Base-by-base conservation (phyloP, 495 filamentous ascomycete species). In the Neurospora sp. region DNA sequence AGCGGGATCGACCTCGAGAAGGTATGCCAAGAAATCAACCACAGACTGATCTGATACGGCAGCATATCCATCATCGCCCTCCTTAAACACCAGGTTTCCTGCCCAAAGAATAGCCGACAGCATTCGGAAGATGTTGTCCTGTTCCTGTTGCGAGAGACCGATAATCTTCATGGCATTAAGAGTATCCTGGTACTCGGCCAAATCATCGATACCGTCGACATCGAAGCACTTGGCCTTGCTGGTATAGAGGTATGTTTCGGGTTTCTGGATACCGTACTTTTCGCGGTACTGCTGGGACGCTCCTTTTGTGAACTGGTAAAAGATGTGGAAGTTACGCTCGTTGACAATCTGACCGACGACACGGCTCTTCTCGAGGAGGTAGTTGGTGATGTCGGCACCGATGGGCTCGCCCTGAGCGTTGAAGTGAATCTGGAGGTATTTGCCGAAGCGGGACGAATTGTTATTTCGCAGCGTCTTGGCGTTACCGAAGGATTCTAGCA, bases 321-420 rank as follows among this genome's bases (percentile, higher is more conserved):
- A 98, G 76, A 99, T 98, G 81, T 99, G 96, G 83, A 99, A 99
- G 81, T 97, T 98, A 75, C 96, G 89, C 86, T 99, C 96, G 75
- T 98, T 95, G 72, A 82, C 87, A 75, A 98, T 98, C 84, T 98
- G 96, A 8, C 95, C 94, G 3, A 98, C 96, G 1, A 99, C 96
- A 83, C 96, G 87, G 27, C 92, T 90, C 85, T 98, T 98, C 80
- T 99, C 96, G 71, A 99, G 85, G 22, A 99, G 84, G 79, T 99
- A 99, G 77, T 99, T 99, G 72, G 95, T 97, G 82, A 99, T 97
- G 79, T 97, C 94, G 72, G 96, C 96, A 73, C 96, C 96, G 9
- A 98, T 91, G 0, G 96, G 96, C 81, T 98, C 94, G 69, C 96
- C 95, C 75, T 94, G 90, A 68, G 85, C 82, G 81, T 98, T 99